Evolutionary conservation across 495 filamentous ascomycete species (phyloP).

Genomic region (Penicilliopsis zonata): DNA sequence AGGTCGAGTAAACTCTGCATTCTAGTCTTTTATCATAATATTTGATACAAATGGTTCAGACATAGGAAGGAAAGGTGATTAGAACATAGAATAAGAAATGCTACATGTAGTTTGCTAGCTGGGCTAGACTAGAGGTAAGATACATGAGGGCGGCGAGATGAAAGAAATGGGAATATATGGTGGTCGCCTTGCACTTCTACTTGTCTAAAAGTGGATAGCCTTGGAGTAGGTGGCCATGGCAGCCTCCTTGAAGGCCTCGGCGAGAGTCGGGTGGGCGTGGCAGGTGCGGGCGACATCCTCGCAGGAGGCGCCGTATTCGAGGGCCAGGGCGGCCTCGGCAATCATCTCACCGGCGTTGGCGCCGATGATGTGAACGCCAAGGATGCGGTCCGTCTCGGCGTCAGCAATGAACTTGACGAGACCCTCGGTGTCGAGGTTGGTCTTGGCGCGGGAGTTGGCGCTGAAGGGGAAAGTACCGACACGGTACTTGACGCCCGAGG

Average conservation of each 20-base stretch:
- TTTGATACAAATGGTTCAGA: no score
- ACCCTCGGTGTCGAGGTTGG: constrained; percentile 93
- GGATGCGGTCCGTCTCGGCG: constrained; percentile 88
- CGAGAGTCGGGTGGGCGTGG: constrained; percentile 92
- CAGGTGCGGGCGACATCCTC: constrained; percentile 94
- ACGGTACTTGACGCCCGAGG: constrained; percentile 77
- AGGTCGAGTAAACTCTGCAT: no score
- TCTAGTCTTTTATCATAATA: no score
- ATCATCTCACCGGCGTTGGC: constrained; percentile 98
- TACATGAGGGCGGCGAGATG: constrained; percentile 16
- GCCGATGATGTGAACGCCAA: constrained; percentile 94
- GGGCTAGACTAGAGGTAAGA: constrained; percentile 26
- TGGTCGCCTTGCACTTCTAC: no score
- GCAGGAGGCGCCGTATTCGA: constrained; percentile 91
- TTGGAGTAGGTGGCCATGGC: constrained; percentile 97
- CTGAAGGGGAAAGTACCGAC: constrained; percentile 91
- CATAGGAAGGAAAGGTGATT: no score
- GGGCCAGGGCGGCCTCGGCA: constrained; percentile 86
- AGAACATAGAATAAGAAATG: no score
- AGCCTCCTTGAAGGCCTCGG: constrained; percentile 98
- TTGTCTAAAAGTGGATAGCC: constrained; percentile 82
- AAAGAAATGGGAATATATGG: constrained; percentile 13
- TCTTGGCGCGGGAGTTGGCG: constrained; percentile 96
- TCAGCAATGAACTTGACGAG: constrained; percentile 96
- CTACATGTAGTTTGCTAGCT: constrained; percentile 34